Base-by-base conservation (phyloP, 768 basidiomycete species). In the Hysterangium stoloniferum region DNA sequence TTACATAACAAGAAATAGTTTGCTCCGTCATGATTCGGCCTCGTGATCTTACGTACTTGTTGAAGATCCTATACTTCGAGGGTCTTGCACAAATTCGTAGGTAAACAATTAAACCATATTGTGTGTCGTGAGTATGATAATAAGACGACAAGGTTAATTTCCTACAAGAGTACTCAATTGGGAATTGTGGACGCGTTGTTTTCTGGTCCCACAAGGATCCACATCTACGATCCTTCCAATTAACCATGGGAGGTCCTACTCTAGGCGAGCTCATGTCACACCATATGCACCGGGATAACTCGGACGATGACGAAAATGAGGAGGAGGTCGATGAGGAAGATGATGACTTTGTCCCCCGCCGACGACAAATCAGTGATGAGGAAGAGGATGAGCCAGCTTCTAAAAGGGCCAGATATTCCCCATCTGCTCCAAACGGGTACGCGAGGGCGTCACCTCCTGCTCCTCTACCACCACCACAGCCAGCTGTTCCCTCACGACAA, bases 401-500 rank as follows among this genome's bases (percentile, higher is more conserved):
- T 24, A 75, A 75, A 55, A 70, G 70, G 51, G 57, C 61, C 22
- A 69, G 71, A 55, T 66, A 56, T 54, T 62, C 66, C 28, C 58
- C 62, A 19, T 61, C 68, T 19, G 58, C 65, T 35, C 61, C 57
- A 48, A 62, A 61, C 32, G 61, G 59, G 19, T 46, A 57, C 37
- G 35, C 54, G 44, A 58, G 56, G 53, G 58, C 59, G 58, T 56
- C 61, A 56, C 47, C 61, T 28, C 36, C 47, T 9, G 31, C 24
- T 15, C 13, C 19, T 34, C 32, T 25, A 8, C 13, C 15, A 15
- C 3, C 22, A 4, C 27, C 56, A 53, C 45, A 62, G 84, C 15
- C 82, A 80, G 4, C 83, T 82, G 3, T 76, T 87, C 34, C 84
- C 84, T 1, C 71, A 83, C 35, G 11, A 7, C 27, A 12, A 11